Evolutionary conservation across 1,284 basidiomycete genomes (phyloP), one percentile per base, ranked within the genome.

Genomic region (Porodaedalea pini): DNA sequence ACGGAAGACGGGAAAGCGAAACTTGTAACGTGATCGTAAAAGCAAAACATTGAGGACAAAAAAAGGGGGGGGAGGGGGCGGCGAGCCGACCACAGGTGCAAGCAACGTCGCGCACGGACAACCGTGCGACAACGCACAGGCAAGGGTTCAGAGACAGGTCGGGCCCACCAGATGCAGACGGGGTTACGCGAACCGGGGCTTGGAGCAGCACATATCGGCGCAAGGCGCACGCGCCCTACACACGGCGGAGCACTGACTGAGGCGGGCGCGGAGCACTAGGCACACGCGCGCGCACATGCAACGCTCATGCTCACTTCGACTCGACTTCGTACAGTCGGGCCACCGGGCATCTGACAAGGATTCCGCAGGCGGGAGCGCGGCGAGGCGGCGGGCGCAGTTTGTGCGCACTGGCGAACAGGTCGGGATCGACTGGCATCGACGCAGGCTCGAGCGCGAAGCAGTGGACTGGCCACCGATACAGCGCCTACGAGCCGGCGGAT

Each of bases 391-490:
- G 49, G 10, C 4, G 15, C 29, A 25, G 19, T n/a, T n/a, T 25
- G 49, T 40, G 34, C 32, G 19, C 32, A 19, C 6, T 23, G 31
- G 32, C 49, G 32, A 25, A 32, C 50, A 41, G 25, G 37, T 32
- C 48, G 17, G 19, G 25, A 51, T 57, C 48, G 19, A 45, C 39
- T 23, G 23, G 27, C 55, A 51, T 41, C 55, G 29, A 32, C 40
- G 21, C 51, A 11, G 37, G 37, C 7, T 47, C 49, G 41, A 37
- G 49, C 39, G 19, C 23, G 23, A 27, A 37, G 23, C 31, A 36
- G 40, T 56, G 55, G 48, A 31, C 55, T 56, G 23, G 55, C 55
- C 55, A 56, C 39, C 15, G n/a, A n/a, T n/a, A 36, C 48, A 17
- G 21, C 45, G 17, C 7, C 19, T 36, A 19, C 48, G 48, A 37